phyloP scores from a whole-genome alignment of 305 asterid species.

The Solanum aculeatissimum region DNA sequence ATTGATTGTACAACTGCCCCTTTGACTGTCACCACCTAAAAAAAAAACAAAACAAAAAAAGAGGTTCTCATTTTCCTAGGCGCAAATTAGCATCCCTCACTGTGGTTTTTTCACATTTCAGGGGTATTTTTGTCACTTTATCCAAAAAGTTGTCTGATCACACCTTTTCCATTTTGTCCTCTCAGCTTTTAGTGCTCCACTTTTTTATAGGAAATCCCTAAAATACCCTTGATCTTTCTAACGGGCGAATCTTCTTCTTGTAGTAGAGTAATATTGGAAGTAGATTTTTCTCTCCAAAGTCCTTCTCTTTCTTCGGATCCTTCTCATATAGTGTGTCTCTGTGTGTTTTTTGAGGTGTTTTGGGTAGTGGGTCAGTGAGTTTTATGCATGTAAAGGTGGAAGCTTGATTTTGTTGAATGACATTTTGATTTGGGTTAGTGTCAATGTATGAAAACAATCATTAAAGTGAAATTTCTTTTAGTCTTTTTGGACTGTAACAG shows the following conservation, averaged over 20 bases:
- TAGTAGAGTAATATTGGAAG: neutral
- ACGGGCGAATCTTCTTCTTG: neutral
- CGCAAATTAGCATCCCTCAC: neutral
- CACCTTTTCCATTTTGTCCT: neutral
- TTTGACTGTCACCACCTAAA: neutral
- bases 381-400: neutral
- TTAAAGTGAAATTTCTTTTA: neutral
- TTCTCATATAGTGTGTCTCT: neutral
- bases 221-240: neutral
- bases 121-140: neutral
- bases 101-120: neutral
- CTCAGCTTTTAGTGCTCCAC: neutral
- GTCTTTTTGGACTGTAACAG: neutral
- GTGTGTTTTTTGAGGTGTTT: neutral
- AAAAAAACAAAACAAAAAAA: neutral
- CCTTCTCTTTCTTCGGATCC: neutral
- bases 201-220: neutral
- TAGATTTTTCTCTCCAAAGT: constrained; percentile 3
- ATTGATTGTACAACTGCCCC: neutral
- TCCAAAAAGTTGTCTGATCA: neutral
- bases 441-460: neutral
- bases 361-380: neutral
- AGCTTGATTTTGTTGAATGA: neutral
- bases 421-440: neutral
- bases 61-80: neutral